A percentile compares a stretch with the other conserved stretches of the same genome.
Evolutionary conservation across 2,329 filamentous ascomycete genomes (phyloP).

Genomic region (Sporothrix humicola): DNA sequence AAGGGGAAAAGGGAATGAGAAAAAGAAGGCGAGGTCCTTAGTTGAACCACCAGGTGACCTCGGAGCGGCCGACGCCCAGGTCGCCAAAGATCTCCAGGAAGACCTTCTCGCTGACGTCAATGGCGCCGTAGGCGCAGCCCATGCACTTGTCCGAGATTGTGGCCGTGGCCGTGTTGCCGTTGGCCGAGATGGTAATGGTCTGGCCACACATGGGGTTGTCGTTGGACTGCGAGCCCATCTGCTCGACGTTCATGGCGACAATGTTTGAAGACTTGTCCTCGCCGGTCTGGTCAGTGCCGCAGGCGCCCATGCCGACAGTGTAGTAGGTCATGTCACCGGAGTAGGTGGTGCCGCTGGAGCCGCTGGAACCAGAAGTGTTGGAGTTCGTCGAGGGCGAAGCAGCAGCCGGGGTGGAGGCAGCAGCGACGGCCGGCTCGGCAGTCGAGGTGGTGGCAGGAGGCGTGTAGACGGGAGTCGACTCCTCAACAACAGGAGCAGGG

Average conservation of each 20-base stretch:
- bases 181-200: slow-evolving; percentile 66
- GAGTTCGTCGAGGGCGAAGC: slow-evolving; percentile 38
- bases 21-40: slow-evolving; percentile 31
- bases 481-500: slow-evolving; percentile 27
- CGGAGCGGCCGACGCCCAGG: slow-evolving; percentile 44
- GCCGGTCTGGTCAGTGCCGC: slow-evolving; percentile 67
- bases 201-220: slow-evolving; percentile 73
- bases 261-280: slow-evolving; percentile 62
- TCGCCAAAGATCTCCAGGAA: slow-evolving; percentile 59
- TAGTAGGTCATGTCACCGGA: slow-evolving; percentile 78
- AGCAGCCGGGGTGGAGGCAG: slow-evolving; percentile 36
- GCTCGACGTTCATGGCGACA: slow-evolving; percentile 68
- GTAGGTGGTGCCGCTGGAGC: slow-evolving; percentile 46
- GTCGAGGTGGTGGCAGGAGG: slow-evolving; percentile 31
- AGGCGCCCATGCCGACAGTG: slow-evolving; percentile 69
- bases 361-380: slow-evolving; percentile 34
- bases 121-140: slow-evolving; percentile 62
- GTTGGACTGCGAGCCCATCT: slow-evolving; percentile 71
- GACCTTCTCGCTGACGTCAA: slow-evolving; percentile 55
- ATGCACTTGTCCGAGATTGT: slow-evolving; percentile 76
- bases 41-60: slow-evolving; percentile 45
- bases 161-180: slow-evolving; percentile 61
- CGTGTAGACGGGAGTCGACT: slow-evolving; percentile 16
- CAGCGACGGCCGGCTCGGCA: slow-evolving; percentile 32
- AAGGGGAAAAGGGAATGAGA: neutral